These are phyloP conservation scores for Polyporus tsugae DNA, from an alignment of 1,284 basidiomycete species.

Conservation along the genomic window DNA sequence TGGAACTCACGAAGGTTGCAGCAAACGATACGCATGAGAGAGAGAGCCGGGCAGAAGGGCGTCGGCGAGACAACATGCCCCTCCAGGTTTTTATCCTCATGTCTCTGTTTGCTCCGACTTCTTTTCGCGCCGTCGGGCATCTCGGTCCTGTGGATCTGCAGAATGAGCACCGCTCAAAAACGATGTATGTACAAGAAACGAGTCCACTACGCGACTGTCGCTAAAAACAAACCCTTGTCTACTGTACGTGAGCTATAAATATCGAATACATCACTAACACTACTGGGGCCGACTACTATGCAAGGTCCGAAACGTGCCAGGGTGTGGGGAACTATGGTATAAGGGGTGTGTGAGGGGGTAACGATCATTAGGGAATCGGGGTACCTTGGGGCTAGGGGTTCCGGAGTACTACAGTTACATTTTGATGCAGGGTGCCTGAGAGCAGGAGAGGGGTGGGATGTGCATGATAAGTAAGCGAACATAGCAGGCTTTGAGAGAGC, in stretches of 20 bases:
- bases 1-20: background rate
- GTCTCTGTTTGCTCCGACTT: background rate
- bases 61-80: background rate
- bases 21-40: background rate
- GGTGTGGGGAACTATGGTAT: slow-evolving; percentile 21
- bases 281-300: background rate
- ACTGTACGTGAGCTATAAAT: background rate
- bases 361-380: slow-evolving; percentile 20
- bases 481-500: background rate
- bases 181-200: slow-evolving; percentile 5
- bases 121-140: background rate
- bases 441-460: background rate
- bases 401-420: slow-evolving; percentile 10
- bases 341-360: slow-evolving; percentile 18
- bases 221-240: background rate
- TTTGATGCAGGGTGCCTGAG: background rate
- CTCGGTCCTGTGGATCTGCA: background rate
- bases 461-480: background rate
- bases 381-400: slow-evolving; percentile 6
- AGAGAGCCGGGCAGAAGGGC: background rate
- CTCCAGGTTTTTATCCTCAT: background rate
- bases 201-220: background rate
- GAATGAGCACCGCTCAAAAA: background rate
- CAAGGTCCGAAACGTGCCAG: slow-evolving; percentile 7
- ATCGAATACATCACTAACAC: slow-evolving; percentile 6